phyloP scores from a whole-genome alignment of 495 filamentous ascomycete species.

The Penicillium angulare region DNA sequence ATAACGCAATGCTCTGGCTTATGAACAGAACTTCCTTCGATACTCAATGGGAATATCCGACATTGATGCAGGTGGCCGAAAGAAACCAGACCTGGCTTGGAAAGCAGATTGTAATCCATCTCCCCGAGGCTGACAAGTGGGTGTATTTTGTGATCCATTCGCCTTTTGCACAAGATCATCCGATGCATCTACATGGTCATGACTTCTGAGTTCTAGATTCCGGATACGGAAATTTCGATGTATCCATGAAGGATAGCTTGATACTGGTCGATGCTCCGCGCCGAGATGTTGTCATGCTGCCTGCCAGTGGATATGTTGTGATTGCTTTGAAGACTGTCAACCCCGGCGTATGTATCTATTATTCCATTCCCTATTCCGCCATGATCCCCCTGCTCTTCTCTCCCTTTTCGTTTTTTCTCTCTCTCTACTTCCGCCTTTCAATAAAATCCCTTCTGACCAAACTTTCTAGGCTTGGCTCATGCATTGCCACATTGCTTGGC shows the following conservation, averaged over 20 bases:
- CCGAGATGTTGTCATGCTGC: background rate
- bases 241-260: background rate
- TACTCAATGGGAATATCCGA: constrained; percentile 17
- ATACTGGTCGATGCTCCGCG: background rate
- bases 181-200: constrained; percentile 28
- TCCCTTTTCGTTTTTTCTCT: no score
- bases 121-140: constrained; percentile 62
- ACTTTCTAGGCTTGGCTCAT: constrained; percentile 49
- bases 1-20: constrained; percentile 17
- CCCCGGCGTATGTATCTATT: constrained; percentile 40
- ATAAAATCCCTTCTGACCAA: no score
- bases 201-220: constrained; percentile 21
- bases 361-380: background rate
- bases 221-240: background rate
- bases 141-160: constrained; percentile 44
- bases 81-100: constrained; percentile 6
- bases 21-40: constrained; percentile 13
- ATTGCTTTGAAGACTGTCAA: constrained; percentile 42
- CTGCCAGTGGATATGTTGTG: background rate
- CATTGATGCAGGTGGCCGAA: constrained; percentile 14
- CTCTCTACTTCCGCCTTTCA: no score
- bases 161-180: constrained; percentile 13
- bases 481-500: constrained; percentile 72
- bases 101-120: constrained; percentile 25
- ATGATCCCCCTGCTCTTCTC: no score